phyloP scores from a whole-genome alignment of 306 rosid species.

The Quercus suber region DNA sequence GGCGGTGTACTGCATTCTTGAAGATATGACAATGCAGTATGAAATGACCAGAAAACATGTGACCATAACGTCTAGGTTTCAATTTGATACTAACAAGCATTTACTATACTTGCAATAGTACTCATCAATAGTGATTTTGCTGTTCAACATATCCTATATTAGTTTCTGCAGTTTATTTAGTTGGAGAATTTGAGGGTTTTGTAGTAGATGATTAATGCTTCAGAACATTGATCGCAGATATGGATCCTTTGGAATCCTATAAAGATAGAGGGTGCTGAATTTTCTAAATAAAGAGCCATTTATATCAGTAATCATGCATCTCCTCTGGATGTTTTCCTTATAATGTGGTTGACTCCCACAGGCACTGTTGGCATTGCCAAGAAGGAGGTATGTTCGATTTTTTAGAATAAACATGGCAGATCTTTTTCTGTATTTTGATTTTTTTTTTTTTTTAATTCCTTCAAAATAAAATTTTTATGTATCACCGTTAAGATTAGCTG shows the following conservation, averaged over 20 bases:
- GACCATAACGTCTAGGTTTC: neutral
- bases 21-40: neutral
- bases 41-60: neutral
- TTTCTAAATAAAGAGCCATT: conserved; percentile 45
- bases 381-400: conserved; percentile 46
- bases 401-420: neutral
- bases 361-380: conserved; percentile 69
- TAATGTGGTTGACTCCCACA: conserved; percentile 63
- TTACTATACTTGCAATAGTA: neutral
- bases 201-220: conserved; percentile 16
- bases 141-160: conserved; percentile 1
- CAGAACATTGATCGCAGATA: conserved; percentile 38
- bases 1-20: neutral
- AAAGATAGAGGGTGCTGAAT: conserved; percentile 56
- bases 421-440: neutral
- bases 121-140: neutral
- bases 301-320: conserved; percentile 69
- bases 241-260: conserved; percentile 68
- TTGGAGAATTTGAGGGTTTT: neutral
- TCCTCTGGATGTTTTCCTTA: conserved; percentile 54
- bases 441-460: neutral
- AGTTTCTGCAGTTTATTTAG: neutral
- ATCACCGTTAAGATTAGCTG: neutral
- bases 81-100: neutral
- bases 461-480: neutral